Evolutionary conservation across 2,329 filamentous ascomycete species (phyloP).

Genomic region (Neonectria faginata): DNA sequence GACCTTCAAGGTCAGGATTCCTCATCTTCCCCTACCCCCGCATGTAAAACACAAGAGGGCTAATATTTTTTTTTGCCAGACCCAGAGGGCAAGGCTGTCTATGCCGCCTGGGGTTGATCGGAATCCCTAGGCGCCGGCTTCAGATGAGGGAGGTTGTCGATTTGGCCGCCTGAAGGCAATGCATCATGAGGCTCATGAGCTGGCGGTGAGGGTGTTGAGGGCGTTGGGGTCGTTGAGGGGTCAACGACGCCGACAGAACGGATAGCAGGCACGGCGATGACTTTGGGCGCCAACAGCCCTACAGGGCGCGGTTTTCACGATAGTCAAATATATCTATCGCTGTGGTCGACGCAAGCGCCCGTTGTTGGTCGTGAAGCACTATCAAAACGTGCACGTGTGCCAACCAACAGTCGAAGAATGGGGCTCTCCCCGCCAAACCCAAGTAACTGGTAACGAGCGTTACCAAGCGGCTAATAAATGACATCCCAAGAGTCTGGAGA

Average conservation of each 20-base stretch:
- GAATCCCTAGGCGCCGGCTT: conserved; percentile 33
- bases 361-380: neutral
- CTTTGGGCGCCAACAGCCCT: neutral
- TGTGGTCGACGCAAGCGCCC: conserved; percentile 11
- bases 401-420: conserved; percentile 12
- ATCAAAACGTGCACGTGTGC: conserved; percentile 7
- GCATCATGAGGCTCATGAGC: conserved; percentile 11
- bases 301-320: no score
- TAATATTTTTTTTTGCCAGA: conserved; percentile 37
- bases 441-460: conserved; percentile 5
- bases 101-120: conserved; percentile 20
- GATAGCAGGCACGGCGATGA: conserved; percentile 13
- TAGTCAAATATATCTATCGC: neutral
- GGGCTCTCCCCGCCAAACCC: neutral
- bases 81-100: conserved; percentile 34
- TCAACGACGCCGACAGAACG: conserved; percentile 22
- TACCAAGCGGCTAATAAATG: conserved; percentile 23
- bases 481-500: conserved; percentile 15
- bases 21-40: neutral
- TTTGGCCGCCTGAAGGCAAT: conserved; percentile 26
- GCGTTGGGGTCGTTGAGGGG: neutral
- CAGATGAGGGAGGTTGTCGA: conserved; percentile 28
- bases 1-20: conserved; percentile 54
- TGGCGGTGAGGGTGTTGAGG: conserved; percentile 34
- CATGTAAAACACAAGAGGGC: neutral